Evolutionary conservation across 2,329 filamentous ascomycete genomes (phyloP).

Genomic region (Chaetomium olivaceum): DNA sequence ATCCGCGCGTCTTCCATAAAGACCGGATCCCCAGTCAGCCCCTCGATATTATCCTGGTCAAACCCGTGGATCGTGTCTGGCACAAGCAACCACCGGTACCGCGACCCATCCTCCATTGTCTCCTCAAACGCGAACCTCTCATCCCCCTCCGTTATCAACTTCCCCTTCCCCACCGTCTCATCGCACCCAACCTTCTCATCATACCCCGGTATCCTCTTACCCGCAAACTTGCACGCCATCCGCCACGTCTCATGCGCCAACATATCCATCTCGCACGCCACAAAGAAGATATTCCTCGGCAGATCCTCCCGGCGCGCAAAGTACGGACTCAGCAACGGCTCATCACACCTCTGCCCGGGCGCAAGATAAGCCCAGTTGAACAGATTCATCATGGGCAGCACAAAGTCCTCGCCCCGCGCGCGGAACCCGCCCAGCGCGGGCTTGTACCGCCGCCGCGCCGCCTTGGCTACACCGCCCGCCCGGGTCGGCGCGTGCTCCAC

Average conservation of each 20-base stretch:
- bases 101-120: conserved; percentile 24
- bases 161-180: conserved; percentile 28
- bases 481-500: conserved; percentile 42
- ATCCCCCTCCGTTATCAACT: conserved; percentile 34
- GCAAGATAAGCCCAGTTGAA: conserved; percentile 48
- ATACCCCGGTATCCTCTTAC: conserved; percentile 34
- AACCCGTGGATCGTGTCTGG: conserved; percentile 39
- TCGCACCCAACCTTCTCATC: conserved; percentile 36
- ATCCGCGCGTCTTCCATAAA: conserved; percentile 31
- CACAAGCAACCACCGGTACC: conserved; percentile 38
- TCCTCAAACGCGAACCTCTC: conserved; percentile 36
- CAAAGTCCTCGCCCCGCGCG: conserved; percentile 32
- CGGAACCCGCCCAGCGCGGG: conserved; percentile 36
- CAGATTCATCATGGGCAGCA: conserved; percentile 34
- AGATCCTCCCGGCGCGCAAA: conserved; percentile 39
- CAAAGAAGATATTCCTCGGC: conserved; percentile 46
- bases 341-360: conserved; percentile 37
- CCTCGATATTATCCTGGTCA: conserved; percentile 31
- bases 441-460: conserved; percentile 41
- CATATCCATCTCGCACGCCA: conserved; percentile 50
- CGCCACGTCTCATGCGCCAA: conserved; percentile 46
- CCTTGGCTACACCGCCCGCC: conserved; percentile 33
- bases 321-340: conserved; percentile 46
- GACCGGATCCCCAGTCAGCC: conserved; percentile 28
- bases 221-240: conserved; percentile 41